Evolutionary conservation across 495 filamentous ascomycete genomes (phyloP), one percentile per base, ranked within the genome.

Genomic region (Penicillium manginii): DNA sequence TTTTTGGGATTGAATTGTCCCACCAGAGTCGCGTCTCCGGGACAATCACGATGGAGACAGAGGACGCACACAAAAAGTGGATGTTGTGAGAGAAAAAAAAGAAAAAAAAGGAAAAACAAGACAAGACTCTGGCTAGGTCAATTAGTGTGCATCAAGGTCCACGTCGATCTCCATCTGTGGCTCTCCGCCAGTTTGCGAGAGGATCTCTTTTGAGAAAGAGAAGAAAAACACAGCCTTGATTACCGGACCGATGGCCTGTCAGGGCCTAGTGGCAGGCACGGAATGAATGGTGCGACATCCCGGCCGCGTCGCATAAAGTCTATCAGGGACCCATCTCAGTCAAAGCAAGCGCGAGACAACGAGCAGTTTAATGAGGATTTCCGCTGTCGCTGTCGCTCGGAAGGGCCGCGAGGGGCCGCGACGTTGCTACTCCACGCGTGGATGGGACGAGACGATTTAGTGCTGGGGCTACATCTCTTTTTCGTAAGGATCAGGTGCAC

Each of bases 161-260:
- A 43, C 40, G 45, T 26, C 11, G 45, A 47, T 47, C 45, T 22
- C 45, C 45, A 47, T 47, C 6, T 47, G 45, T 47, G 18, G 18
- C 19, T 47, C 45, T n/a, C 45, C 21, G 45, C 19, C 45, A 29
- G 45, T 14, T 12, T 37, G 9, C 10, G 40, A 3, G 40, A 43
- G 40, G 17, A 19, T 18, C 8, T 9, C 40, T 17, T 43, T 17
- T 9, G 15, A 37, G 35, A 12, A 19, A 43, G 17, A n/a, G 17
- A 43, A 43, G 2, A 19, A 17, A 43, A 47, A 47, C 45, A 47
- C 45, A 23, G 33, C 40, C 22, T 32, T 7, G 26, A n/a, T 29
- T 29, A 17, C 49, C 61, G 57, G 61, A 39, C 35, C 17, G 45
- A 64, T 60, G 54, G 29, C 61, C 54, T 31, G 61, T 48, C 61